phyloP scores from a whole-genome alignment of 371 early-diverging fungal genomes.

The Cokeromyces recurvatus region DNA sequence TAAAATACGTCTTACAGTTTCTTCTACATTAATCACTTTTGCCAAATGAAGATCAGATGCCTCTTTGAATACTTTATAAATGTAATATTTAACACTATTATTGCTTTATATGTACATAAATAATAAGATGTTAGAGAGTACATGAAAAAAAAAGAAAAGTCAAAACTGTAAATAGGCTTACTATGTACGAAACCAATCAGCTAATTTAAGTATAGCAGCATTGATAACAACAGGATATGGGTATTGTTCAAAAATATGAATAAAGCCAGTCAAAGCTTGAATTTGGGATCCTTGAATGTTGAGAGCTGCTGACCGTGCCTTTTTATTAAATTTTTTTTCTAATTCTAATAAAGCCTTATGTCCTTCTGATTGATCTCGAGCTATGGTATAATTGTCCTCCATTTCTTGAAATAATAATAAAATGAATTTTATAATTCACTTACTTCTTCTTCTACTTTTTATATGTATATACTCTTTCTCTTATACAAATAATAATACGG shows the following conservation, averaged over 20 bases:
- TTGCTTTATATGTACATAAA: constrained; percentile 26
- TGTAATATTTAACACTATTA: constrained; percentile 47
- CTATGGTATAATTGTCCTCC: background rate
- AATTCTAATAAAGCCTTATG: constrained; percentile 36
- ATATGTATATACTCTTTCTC: too few species aligned
- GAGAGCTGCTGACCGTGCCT: constrained; percentile 27
- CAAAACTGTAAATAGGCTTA: constrained; percentile 16
- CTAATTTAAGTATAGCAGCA: constrained; percentile 52
- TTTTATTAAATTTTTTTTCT: constrained; percentile 36
- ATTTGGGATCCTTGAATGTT: constrained; percentile 45
- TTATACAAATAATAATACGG: too few species aligned
- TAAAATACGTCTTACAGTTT: constrained; percentile 47
- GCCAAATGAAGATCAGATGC: constrained; percentile 44
- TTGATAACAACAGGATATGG: constrained; percentile 54
- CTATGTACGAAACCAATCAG: constrained; percentile 56
- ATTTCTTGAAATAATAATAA: background rate
- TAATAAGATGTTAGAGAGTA: too few species aligned
- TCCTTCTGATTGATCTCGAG: constrained; percentile 26
- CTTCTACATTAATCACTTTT: constrained; percentile 52
- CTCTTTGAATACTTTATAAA: constrained; percentile 49
- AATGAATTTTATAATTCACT: too few species aligned
- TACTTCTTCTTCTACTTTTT: too few species aligned
- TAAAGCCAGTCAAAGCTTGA: constrained; percentile 47
- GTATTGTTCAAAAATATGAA: constrained; percentile 48
- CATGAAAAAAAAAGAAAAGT: background rate